A percentile compares a stretch with the other conserved stretches of the same genome.
Conservation (phyloP, 225 moss, liverwort and hornwort species). For the Antitrichia curtipendula region DNA sequence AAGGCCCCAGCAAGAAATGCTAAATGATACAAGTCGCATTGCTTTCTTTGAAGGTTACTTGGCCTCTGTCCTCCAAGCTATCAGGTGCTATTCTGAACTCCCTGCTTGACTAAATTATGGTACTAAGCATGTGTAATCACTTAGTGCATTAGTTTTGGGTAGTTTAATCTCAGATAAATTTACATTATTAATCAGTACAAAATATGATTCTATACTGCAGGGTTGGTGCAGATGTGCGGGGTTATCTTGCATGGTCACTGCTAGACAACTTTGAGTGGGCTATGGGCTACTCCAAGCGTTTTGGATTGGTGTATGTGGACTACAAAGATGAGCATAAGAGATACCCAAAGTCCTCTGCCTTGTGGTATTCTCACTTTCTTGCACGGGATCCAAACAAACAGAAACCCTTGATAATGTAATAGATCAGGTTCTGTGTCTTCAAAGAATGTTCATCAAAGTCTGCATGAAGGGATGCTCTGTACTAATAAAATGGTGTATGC, state of each 20-base stretch:
- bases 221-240: constrained; percentile 18
- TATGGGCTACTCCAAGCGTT: constrained; percentile 28
- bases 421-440: not conserved
- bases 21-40: constrained; percentile 31
- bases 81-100: constrained; percentile 10
- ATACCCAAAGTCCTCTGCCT: constrained; percentile 18
- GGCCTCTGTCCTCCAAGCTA: constrained; percentile 10
- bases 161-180: not conserved
- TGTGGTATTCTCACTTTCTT: constrained; percentile 29
- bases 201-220: not conserved
- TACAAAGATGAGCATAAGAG: constrained; percentile 17
- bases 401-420: not conserved
- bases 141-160: not conserved
- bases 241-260: constrained; percentile 37
- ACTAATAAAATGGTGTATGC: not conserved
- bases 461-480: not conserved
- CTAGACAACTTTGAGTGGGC: constrained; percentile 50
- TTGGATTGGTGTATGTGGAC: constrained; percentile 41
- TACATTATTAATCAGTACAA: not conserved
- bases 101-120: not conserved
- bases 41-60: constrained; percentile 50
- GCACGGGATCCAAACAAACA: not conserved
- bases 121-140: not conserved
- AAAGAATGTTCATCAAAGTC: not conserved
- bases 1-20: constrained; percentile 5